Evolutionary conservation across 2,329 filamentous ascomycete species (phyloP), one percentile per base, ranked within the genome.

Genomic region (Westerdykella ornata): DNA sequence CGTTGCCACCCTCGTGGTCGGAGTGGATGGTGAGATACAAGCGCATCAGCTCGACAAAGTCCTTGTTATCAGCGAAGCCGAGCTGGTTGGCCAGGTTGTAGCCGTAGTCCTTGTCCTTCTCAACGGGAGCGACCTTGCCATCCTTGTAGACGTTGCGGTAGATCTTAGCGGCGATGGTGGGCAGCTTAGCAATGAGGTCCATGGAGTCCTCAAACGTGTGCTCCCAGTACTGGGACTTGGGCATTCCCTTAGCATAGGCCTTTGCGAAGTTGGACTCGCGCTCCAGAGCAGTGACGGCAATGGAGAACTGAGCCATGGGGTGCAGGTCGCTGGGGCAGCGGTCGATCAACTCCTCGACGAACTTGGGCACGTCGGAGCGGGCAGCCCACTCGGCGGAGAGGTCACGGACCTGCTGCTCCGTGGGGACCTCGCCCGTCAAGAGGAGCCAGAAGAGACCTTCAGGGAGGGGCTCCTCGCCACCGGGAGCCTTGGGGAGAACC

Each of bases 141-240:
- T 94, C 92, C 83, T 97, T 96, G 87, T 94, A 98, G 70, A 97
- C 84, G 72, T 98, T 98, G 78, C 94, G 92, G 84, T 98, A 98
- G 80, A 98, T 98, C 76, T 88, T 88, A 52, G 92, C 78, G 53
- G 92, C 92, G 64, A 98, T 96, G 70, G 88, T 96, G 68, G 92
- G 92, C 61, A 98, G 86, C 84, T 97, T 97, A 67, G 92, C 92
- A 69, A 98, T 98, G 70, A 98, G 78, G 75, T 98, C 90, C 90
- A 98, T 97, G 49, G 89, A 92, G 76, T 98, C 92, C 81, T 98
- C 92, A 65, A 94, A 98, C 60, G 89, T 96, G 80, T 97, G 89
- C 72, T 84, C 82, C 92, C 92, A 98, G 86, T 98, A 98, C 62
- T 97, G 88, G 73, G 89, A 87, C 86, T 98, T 98, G 82, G 90